These are phyloP conservation scores for Penicillium concentricum DNA, from an alignment of 2,329 filamentous ascomycete species.

Conservation along the genomic window DNA sequence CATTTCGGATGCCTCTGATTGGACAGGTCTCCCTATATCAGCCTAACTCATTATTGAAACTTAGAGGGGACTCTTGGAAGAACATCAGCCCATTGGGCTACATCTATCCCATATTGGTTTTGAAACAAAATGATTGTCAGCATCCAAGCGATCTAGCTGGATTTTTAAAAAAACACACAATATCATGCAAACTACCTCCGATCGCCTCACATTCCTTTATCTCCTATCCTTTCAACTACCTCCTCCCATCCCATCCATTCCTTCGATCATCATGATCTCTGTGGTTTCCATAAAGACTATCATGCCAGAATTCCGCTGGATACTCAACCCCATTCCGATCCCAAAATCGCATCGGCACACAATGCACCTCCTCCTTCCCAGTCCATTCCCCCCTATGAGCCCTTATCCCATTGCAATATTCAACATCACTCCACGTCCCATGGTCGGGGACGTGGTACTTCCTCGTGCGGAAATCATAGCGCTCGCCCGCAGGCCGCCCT, in stretches of 20 bases:
- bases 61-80: background rate
- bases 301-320: slow-evolving; percentile 22
- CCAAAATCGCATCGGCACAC: slow-evolving; percentile 25
- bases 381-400: slow-evolving; percentile 1
- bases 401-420: slow-evolving; percentile 26
- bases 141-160: background rate
- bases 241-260: background rate
- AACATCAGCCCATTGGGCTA: background rate
- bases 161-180: background rate
- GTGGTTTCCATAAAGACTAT: slow-evolving; percentile 25
- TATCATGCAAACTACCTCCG: background rate
- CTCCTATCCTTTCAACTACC: background rate
- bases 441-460: slow-evolving; percentile 30
- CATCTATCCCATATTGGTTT: background rate
- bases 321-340: slow-evolving; percentile 25
- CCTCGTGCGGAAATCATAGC: slow-evolving; percentile 35
- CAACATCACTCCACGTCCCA: slow-evolving; percentile 31
- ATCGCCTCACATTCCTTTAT: background rate
- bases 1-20: slow-evolving; percentile 33
- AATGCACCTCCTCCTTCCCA: slow-evolving; percentile 17
- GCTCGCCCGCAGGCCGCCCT: slow-evolving; percentile 19
- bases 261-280: background rate
- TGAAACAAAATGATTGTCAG: background rate
- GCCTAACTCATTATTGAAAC: background rate
- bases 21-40: background rate